Conservation (phyloP, 768 basidiomycete species). For the Kwoniella botswanensis region DNA sequence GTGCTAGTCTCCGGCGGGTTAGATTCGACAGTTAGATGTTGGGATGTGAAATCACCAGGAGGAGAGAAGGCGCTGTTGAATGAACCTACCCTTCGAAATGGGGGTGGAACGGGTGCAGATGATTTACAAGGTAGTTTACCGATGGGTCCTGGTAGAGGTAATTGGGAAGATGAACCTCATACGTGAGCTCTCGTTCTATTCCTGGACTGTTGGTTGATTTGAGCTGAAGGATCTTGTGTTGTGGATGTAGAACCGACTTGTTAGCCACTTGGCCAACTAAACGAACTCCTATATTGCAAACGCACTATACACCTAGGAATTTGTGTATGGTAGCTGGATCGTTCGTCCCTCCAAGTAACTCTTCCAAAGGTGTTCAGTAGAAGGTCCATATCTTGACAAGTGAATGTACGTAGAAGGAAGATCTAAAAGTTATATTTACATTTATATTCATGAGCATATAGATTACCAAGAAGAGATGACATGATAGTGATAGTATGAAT, state of each 20-base stretch:
- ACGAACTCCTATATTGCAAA: conserved; percentile 87
- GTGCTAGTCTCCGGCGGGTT: conserved; percentile 87
- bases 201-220: too few relatives aligned
- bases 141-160: conserved; percentile 26
- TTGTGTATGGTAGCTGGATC: conserved; percentile 84
- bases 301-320: conserved; percentile 94
- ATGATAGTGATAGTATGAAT: too few relatives aligned
- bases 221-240: neutral
- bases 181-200: conserved; percentile 58
- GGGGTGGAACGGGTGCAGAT: conserved; percentile 15
- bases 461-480: neutral
- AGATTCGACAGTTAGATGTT: conserved; percentile 97
- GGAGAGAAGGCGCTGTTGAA: conserved; percentile 61
- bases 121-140: conserved; percentile 22
- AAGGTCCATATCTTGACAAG: neutral
- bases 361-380: neutral
- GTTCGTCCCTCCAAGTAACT: conserved; percentile 48
- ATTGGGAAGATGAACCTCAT: conserved; percentile 25
- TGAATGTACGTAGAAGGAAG: too few relatives aligned
- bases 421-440: neutral
- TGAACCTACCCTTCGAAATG: conserved; percentile 22
- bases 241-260: conserved; percentile 71
- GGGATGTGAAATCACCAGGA: conserved; percentile 87
- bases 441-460: neutral
- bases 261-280: conserved; percentile 93